Evolutionary conservation across 2,329 filamentous ascomycete genomes (phyloP).

Genomic region (Aureobasidium sp.): DNA sequence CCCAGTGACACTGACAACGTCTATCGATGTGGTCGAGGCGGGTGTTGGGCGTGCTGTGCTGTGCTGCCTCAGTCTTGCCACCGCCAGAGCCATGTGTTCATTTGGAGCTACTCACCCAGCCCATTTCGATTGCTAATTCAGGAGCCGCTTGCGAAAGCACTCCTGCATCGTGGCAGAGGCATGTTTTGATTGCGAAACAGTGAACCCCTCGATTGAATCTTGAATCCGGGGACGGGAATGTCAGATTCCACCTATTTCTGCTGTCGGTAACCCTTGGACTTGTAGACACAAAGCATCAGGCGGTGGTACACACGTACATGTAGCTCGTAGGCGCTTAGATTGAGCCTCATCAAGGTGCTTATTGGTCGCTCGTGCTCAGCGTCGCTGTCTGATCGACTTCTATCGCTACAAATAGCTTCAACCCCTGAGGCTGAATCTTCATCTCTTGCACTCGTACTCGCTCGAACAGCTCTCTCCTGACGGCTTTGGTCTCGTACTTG

Average conservation of each 20-base stretch:
- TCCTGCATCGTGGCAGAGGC: neutral
- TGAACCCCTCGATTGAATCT: neutral
- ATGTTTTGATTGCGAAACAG: conserved; percentile 13
- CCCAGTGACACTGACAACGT: conserved; percentile 3
- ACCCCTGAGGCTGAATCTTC: neutral
- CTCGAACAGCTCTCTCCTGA: neutral
- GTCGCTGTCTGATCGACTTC: conserved; percentile 1
- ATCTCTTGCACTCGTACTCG: neutral
- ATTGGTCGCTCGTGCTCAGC: neutral
- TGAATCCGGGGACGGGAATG: neutral
- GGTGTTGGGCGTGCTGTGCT: neutral
- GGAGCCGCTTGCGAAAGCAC: neutral
- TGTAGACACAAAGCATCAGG: neutral
- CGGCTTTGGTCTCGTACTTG: neutral
- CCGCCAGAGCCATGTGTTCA: conserved; percentile 10
- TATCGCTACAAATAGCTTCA: neutral
- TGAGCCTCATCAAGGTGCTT: conserved; percentile 3
- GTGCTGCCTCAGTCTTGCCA: neutral
- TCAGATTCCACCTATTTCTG: conserved; percentile 4
- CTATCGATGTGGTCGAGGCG: neutral
- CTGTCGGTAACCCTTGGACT: neutral
- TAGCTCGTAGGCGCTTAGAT: neutral
- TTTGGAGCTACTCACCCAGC: neutral
- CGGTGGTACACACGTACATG: neutral
- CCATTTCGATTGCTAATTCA: conserved; percentile 6